A percentile compares a stretch with the other conserved stretches of the same genome.
Evolutionary conservation across 208 protist genomes (phyloP).

Genomic region (Trypanosoma avium): DNA sequence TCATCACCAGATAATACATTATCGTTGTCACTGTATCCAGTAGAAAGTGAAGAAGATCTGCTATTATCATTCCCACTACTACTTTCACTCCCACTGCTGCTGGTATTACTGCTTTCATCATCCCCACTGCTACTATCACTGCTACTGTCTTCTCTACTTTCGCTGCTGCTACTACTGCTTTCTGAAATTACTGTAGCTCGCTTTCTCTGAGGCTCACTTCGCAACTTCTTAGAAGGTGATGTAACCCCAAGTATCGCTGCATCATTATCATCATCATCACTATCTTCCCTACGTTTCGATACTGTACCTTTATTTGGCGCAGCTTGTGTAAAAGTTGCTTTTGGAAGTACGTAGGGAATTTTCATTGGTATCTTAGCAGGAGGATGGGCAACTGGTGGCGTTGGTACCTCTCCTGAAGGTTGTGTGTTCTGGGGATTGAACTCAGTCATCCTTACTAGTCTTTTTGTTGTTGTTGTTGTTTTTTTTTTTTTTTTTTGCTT

Average conservation of each 20-base stretch:
- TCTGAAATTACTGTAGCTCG: constrained; percentile 7
- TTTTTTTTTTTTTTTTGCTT: not conserved
- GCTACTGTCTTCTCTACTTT: constrained; percentile 19
- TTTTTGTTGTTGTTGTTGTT: too few species aligned
- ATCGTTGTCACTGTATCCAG: constrained; percentile 14
- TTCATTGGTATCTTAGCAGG: constrained; percentile 68
- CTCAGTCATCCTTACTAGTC: constrained; percentile 1
- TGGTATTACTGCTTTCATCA: constrained; percentile 1
- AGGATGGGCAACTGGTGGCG: constrained; percentile 9
- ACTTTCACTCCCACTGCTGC: not conserved
- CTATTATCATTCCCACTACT: constrained; percentile 8
- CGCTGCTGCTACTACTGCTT: constrained; percentile 15
- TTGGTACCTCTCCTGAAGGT: not conserved
- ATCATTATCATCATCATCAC: constrained; percentile 37
- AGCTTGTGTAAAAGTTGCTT: constrained; percentile 28
- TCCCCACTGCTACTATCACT: constrained; percentile 1
- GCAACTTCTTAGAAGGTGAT: constrained; percentile 1
- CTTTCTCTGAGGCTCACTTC: not conserved
- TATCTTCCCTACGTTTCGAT: constrained; percentile 10
- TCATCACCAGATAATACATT: constrained; percentile 28
- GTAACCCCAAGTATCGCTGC: constrained; percentile 32
- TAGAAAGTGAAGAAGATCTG: constrained; percentile 18
- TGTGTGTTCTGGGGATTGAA: not conserved
- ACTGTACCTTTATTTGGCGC: constrained; percentile 17
- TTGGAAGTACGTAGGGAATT: constrained; percentile 61